Base-by-base conservation (phyloP, 495 filamentous ascomycete genomes). In the Penicillium goetzii region DNA sequence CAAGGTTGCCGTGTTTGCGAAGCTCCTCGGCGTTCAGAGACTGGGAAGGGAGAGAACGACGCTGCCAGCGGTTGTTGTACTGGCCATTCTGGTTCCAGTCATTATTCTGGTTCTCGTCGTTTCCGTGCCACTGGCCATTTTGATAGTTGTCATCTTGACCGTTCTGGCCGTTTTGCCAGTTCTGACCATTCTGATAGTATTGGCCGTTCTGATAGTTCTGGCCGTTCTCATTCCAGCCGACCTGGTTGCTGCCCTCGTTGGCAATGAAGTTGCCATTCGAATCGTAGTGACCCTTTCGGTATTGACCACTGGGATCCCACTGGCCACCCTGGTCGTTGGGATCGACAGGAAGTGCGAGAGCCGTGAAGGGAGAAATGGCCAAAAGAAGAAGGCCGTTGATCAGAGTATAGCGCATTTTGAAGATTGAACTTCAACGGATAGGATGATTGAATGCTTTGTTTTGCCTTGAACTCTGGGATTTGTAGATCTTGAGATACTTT, bases 231-330 rank as follows among this genome's bases (percentile, higher is more conserved):
- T 64, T 58, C 57, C 52, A 45, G 33, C 58, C 58, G 21, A 59
- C 58, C 33, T 59, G 40, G 30, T 34, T 47, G 26, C 25, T 25
- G 9, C 25, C 58, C 5, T 69, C 38, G 51, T 70, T 64, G 15
- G 68, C 38, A 41, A 70, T 58, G 12, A 70, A 70, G 34, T 64
- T 25, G 6, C 70, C 70, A 6, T 63, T 55, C 21, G 52, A 45
- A 47, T 54, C 62, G 33, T 70, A 72, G 17, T 72, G 65, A 10
- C 68, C 65, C 36, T 68, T 70, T 34, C 62, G 67, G 55, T 72
- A 70, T 38, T 72, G 65, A 23, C 68, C 70, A 55, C 56, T 64
- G 3, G 68, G 68, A 28, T 72, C 68, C 68, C 68, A 70, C 9
- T 64, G 58, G 26, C 68, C 70, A 43, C 62, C 41, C 26, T 68